Base-by-base conservation (phyloP, 805 yeast species). In the Lipomyces starkeyi region DNA sequence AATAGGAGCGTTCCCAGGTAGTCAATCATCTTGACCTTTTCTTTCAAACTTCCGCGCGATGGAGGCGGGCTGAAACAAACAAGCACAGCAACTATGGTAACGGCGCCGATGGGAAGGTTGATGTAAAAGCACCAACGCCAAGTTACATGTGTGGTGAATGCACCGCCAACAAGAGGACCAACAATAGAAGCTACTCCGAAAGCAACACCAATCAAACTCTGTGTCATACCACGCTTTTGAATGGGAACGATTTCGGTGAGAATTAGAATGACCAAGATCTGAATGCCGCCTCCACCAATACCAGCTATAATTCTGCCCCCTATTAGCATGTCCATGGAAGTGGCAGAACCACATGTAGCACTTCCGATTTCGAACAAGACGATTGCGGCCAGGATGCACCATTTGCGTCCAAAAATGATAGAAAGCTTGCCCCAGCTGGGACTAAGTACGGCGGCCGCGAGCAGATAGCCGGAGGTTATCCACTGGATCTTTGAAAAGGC, bases 281-380 rank as follows among this genome's bases (percentile, higher is more conserved):
- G 87, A 58, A 88, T 83, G 32, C 90, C 90, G 53, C 91, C 89
- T 8, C 88, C 91, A 20, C 93, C 94, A 40, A 87, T 73, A 63
- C 94, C 94, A 63, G 87, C 87, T 22, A 90, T 78, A 8, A 86
- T 87, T 74, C 93, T 81, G 0, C 92, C 93, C 2, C 87, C 91
- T 67, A 90, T 87, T 58, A 90, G 77, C 82, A 85, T 83, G 65
- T 82, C 79, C 87, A 89, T 88, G 40, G 63, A 55, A 3, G 59
- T 37, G 14, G 67, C 67, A 17, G 59, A 34, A n/a, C 64, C 67
- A 61, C 67, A 66, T 2, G 63, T 27, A 47, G 53, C 61, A n/a
- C 67, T 62, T 8, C 67, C 67, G 55, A 84, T 68, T 71, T 84
- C 86, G 3, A 81, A 78, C 2, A 81, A 72, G 40, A 81, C 73